These are phyloP conservation scores for Xylaria palmicola DNA, from an alignment of 495 filamentous ascomycete genomes.

Conservation along the genomic window DNA sequence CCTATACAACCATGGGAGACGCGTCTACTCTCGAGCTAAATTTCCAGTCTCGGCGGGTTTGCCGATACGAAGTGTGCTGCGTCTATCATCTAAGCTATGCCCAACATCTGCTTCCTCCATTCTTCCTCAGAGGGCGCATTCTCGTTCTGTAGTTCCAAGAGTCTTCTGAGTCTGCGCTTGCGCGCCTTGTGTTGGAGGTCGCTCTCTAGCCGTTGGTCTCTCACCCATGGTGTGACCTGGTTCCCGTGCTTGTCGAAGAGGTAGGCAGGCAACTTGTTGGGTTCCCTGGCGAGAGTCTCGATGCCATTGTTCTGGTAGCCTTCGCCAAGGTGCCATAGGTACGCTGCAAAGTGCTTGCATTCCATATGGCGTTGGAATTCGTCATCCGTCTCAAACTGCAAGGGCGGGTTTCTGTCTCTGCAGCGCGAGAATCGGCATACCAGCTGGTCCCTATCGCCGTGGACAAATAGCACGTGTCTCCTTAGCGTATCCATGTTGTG, in stretches of 20 bases:
- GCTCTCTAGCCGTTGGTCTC: slow-evolving; percentile 36
- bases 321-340: slow-evolving; percentile 67
- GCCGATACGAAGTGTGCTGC: not conserved
- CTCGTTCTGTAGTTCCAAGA: slow-evolving; percentile 30
- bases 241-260: slow-evolving; percentile 40
- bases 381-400: slow-evolving; percentile 28
- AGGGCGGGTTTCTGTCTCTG: slow-evolving; percentile 17
- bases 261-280: slow-evolving; percentile 35
- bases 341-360: slow-evolving; percentile 53
- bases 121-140: slow-evolving; percentile 45
- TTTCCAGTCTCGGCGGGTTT: not conserved
- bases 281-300: slow-evolving; percentile 18
- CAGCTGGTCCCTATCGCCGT: slow-evolving; percentile 31
- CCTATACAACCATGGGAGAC: not conserved
- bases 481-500: slow-evolving; percentile 72
- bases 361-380: slow-evolving; percentile 63
- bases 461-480: slow-evolving; percentile 63
- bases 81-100: slow-evolving; percentile 16
- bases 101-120: slow-evolving; percentile 31
- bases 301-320: slow-evolving; percentile 48
- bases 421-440: slow-evolving; percentile 41
- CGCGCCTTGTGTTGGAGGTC: slow-evolving; percentile 36
- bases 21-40: not conserved
- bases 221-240: slow-evolving; percentile 45
- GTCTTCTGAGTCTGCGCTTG: slow-evolving; percentile 27